These are phyloP conservation scores for Rhizopogon salebrosus DNA, from an alignment of 768 basidiomycete genomes.

Conservation along the genomic window DNA sequence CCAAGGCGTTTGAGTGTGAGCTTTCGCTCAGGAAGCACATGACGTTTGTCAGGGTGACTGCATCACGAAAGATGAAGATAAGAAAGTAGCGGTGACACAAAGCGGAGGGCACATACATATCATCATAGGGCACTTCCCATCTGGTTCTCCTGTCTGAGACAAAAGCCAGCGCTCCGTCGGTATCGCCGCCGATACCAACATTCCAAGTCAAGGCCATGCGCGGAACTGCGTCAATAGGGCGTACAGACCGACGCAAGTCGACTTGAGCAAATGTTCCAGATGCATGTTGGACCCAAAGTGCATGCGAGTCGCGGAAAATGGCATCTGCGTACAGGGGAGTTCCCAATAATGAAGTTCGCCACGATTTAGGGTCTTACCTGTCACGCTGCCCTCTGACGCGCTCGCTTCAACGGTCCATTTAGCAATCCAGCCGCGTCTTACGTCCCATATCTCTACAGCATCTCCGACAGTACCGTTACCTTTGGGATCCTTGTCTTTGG, in stretches of 20 bases:
- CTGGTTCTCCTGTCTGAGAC: constrained; percentile 46
- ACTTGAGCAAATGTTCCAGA: constrained; percentile 78
- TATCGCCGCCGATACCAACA: constrained; percentile 15
- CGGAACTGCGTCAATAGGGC: constrained; percentile 64
- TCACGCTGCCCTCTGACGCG: constrained; percentile 64
- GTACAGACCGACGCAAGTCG: constrained; percentile 60
- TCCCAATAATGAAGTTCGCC: not conserved
- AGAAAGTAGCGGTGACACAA: not conserved
- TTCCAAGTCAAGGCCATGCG: constrained; percentile 66
- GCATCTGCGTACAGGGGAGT: constrained; percentile 42
- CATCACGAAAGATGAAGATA: constrained; percentile 1
- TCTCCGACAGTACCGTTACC: constrained; percentile 34
- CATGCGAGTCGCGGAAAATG: constrained; percentile 64
- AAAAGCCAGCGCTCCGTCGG: constrained; percentile 58
- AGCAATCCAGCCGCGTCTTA: constrained; percentile 71
- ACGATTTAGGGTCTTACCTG: constrained; percentile 42
- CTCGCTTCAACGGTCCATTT: constrained; percentile 75
- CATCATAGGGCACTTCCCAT: constrained; percentile 78
- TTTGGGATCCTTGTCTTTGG: constrained; percentile 13
- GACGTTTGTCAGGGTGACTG: constrained; percentile 33
- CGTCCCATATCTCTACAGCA: constrained; percentile 83
- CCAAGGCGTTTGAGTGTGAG: constrained; percentile 52
- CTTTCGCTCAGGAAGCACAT: constrained; percentile 22
- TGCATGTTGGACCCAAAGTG: constrained; percentile 66
- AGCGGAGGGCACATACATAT: constrained; percentile 46